Base-by-base conservation (phyloP, 805 yeast genomes). In the Wickerhamomyces hampshirensis region DNA sequence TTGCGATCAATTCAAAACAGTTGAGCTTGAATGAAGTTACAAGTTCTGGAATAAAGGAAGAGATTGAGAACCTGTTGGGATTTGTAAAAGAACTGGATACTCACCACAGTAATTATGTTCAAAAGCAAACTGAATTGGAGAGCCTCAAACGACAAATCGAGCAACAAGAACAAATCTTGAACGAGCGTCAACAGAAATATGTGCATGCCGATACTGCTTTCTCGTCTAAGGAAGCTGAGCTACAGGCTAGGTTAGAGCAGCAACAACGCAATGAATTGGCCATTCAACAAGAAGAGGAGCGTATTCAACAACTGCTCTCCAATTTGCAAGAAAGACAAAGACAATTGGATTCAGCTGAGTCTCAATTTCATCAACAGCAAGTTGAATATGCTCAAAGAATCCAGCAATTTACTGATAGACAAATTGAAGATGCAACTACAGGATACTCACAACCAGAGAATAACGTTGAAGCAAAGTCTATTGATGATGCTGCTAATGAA, bases 1-100 rank as follows among this genome's bases (percentile, higher is more conserved):
- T 71, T 15, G 71, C 80, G 30, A 85, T 86, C 28, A 75, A 75
- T 48, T 67, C 75, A 37, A 79, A 82, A 28, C 96, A 88, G 55
- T 68, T 81, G 33, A 80, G 75, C 28, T 76, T 83, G 5, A 63
- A 73, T n/a, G 70, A 83, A 45, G 59, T 73, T 15, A 73, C 73
- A 31, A 65, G 67, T 15, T 54, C 59, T 14, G 65, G 63, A 23
- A 52, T 73, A n/a, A 65, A 65, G 46, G 60, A 56, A 17, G 73
- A 71, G 43, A 62, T 69, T 23, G 53, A 45, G 5, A 56, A 58
- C n/a, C 35, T 46, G 26, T 49, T 39, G 39, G 42, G 31, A 44
- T 60, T 53, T 36, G 56, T 59, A 14, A 54, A 53, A 21, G 70
- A 66, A 40, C 38, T 65, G 12, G 63, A 62, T 29, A 53, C 60